Evolutionary conservation across 2,329 filamentous ascomycete genomes (phyloP), one percentile per base, ranked within the genome.

Genomic region (Aschersonia sp.): DNA sequence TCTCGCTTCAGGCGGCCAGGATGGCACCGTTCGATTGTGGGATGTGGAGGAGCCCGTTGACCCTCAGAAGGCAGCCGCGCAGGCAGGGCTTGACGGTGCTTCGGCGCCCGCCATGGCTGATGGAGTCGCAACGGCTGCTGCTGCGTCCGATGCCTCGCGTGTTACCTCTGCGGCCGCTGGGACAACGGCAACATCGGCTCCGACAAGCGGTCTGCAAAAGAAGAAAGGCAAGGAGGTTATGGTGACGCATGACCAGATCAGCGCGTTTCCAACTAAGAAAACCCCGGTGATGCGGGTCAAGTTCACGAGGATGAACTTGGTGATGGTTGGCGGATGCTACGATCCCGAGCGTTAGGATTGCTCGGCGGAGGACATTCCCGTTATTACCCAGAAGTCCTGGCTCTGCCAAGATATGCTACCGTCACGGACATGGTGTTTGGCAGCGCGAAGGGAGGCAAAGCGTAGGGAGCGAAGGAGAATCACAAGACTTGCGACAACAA

Each of bases 231-330:
- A 95, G 64, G 90, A 95, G 57, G 86, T 88, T 4, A 86, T 87
- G 57, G 84, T 95, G 43, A 89, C 84, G 0, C 83, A 88, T 0
- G 92, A 98, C 59, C 92, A 97, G 66, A 94, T 98, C 66, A 87
- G 81, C 53, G 89, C 87, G 1, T 97, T 95, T 61, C 82, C 87
- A 1, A 97, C 92, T 4, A 98, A 98, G 76, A 95, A 94, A 68
- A 90, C 84, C 12, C 89, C 90, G 0, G 86, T 97, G 9, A 86
- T 94, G 65, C 92, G 90, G 66, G 89, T 94, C 47, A 79, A 84
- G 58, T 95, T 95, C 58, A 97, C 92, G 4, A 74, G 87, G 51
- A 95, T 95, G 87, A 98, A 98, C 62, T 66, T 97, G 54, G 83
- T 95, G 10, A 72, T 97, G 51, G 88, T 88, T 29, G 87, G 85